Conservation (phyloP, 2,329 filamentous ascomycete species). For the Aspergillus alliaceus region DNA sequence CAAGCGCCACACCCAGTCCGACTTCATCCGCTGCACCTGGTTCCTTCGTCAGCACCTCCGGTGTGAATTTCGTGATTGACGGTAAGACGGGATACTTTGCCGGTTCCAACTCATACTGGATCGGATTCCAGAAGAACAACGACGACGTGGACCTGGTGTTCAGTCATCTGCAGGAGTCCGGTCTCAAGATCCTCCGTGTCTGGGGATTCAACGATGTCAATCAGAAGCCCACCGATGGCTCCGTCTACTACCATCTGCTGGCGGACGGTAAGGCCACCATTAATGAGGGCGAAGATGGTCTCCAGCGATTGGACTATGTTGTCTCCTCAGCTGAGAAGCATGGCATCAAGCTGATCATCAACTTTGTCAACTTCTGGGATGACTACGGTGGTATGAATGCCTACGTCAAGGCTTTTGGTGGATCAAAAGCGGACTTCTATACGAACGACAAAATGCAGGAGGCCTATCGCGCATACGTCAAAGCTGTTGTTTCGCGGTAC, state of each 20-base stretch:
- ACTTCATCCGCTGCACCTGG: conserved; percentile 8
- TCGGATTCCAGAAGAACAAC: conserved; percentile 50
- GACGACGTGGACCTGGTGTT: conserved; percentile 49
- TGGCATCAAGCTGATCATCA: conserved; percentile 61
- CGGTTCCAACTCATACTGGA: conserved; percentile 56
- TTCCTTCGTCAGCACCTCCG: conserved; percentile 25
- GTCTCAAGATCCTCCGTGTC: conserved; percentile 52
- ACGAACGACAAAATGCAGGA: conserved; percentile 53
- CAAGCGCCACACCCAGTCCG: neutral
- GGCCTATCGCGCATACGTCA: conserved; percentile 64
- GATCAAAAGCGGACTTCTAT: conserved; percentile 56
- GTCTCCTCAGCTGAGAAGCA: conserved; percentile 60
- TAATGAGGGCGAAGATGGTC: conserved; percentile 63
- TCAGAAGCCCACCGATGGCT: conserved; percentile 39
- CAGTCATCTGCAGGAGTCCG: conserved; percentile 35
- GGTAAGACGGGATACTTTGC: conserved; percentile 45
- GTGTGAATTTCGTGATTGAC: conserved; percentile 40
- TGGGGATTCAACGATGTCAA: conserved; percentile 57
- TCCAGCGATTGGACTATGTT: conserved; percentile 65
- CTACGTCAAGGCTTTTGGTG: conserved; percentile 58
- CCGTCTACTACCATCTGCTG: conserved; percentile 48
- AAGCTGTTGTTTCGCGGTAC: conserved; percentile 60
- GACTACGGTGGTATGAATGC: conserved; percentile 66
- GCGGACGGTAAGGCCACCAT: conserved; percentile 48
- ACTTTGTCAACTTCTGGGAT: conserved; percentile 65